Evolutionary conservation across 768 basidiomycete species (phyloP).

Genomic region (Russula sp.): DNA sequence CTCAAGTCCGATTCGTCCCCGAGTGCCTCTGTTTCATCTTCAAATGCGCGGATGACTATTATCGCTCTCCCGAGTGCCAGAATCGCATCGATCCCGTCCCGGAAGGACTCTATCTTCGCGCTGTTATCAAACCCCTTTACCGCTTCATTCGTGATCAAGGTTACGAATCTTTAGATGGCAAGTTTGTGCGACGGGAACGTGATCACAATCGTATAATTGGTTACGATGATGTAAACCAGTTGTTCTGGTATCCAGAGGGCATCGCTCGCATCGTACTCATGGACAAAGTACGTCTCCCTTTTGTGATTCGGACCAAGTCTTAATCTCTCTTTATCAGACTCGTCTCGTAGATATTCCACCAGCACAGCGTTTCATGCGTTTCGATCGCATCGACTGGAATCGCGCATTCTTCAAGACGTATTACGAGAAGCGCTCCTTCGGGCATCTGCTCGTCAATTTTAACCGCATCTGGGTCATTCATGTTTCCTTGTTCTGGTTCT

Average conservation of each 20-base stretch:
- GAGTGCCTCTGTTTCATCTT: constrained; percentile 99
- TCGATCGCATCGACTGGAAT: constrained; percentile 95
- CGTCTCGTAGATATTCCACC: constrained; percentile 88
- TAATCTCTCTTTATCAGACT: constrained; percentile 42
- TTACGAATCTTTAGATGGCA: constrained; percentile 92
- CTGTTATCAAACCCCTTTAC: constrained; percentile 91
- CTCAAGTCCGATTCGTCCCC: constrained; percentile 93
- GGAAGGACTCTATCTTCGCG: constrained; percentile 88
- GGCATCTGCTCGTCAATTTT: constrained; percentile 97
- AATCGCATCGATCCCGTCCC: constrained; percentile 85
- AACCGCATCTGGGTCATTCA: constrained; percentile 99
- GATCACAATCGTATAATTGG: constrained; percentile 95
- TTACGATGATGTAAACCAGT: constrained; percentile 97
- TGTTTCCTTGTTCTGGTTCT: constrained; percentile 91
- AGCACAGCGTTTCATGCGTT: constrained; percentile 91
- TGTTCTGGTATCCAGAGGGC: constrained; percentile 99
- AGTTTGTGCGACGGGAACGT: constrained; percentile 86
- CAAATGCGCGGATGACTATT: constrained; percentile 99
- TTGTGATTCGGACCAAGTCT: background rate
- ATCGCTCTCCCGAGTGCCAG: constrained; percentile 97
- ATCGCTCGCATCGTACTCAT: constrained; percentile 83
- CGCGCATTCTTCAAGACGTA: constrained; percentile 98
- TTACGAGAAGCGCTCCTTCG: constrained; percentile 93
- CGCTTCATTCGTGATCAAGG: constrained; percentile 96
- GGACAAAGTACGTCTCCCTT: constrained; percentile 60